Base-by-base conservation (phyloP, 1,284 basidiomycete species). In the Meripilus lineatus region DNA sequence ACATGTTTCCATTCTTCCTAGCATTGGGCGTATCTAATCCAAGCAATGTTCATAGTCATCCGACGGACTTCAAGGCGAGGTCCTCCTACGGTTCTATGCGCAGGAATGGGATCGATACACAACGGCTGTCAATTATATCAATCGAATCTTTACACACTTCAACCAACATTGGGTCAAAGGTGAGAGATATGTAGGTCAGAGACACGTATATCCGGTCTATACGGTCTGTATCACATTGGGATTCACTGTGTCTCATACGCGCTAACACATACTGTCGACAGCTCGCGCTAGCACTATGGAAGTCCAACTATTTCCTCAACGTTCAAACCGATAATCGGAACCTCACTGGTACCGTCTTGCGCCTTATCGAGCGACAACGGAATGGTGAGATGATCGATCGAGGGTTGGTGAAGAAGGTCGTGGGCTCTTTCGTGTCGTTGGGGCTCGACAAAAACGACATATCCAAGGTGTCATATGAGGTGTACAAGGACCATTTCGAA, bases 121-220 rank as follows among this genome's bases (percentile, higher is more conserved):
- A 0, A 93, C 85, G 1, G 95, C 95, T 47, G 93, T 95, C 7
- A 93, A 91, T 64, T 98, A 94, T 64, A 88, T 99, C 60, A 93
- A 96, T 61, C 84, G 94, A 49, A 70, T 99, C 33, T 98, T 98
- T 72, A 89, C 91, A 17, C 98, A 98, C 67, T 80, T 98, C 49
- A 98, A 99, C 65, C 89, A 95, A 47, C 93, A 98, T 68, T 99
- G 96, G 96, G 94, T 99, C 39, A 97, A 96, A 70, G 82, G 95
- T 36, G 94, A 99, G 65, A 87, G 95, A 62, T 95, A 99, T 58
- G 95, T 99, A 63, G 96, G 96, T 5, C 80, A 93, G 58, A 98
- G 94, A 68, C 86, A 89, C 41, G 88, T 98, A 32, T 97, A 96
- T 66, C 84, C 84, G 3, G 91, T 99, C 22, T 99, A 98, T 68